phyloP scores from a whole-genome alignment of 1,284 basidiomycete species.

The Calocybe gambosa region DNA sequence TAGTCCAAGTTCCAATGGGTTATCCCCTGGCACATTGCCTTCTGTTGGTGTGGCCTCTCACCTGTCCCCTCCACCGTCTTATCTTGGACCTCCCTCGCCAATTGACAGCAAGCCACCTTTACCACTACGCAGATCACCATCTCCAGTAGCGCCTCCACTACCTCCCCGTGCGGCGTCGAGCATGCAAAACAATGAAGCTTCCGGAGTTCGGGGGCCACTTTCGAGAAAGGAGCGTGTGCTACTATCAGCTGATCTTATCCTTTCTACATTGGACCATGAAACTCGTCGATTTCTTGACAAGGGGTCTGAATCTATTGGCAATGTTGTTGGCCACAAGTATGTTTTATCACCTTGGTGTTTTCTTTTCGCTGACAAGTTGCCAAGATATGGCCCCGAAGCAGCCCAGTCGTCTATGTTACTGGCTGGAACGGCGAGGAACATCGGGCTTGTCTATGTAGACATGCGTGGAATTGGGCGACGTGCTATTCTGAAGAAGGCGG shows the following conservation, averaged over 20 bases:
- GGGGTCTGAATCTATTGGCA: constrained; percentile 49
- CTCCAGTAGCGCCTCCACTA: constrained; percentile 27
- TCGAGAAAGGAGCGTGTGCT: constrained; percentile 44
- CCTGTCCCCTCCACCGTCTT: constrained; percentile 19
- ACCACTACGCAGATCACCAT: constrained; percentile 30
- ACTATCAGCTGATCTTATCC: constrained; percentile 67
- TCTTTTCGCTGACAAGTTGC: constrained; percentile 8
- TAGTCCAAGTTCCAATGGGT: neutral
- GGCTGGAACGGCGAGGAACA: constrained; percentile 62
- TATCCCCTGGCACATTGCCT: constrained; percentile 16
- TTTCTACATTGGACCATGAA: constrained; percentile 66
- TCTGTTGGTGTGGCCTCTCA: constrained; percentile 8
- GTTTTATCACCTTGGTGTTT: constrained; percentile 12
- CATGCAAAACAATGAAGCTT: constrained; percentile 8
- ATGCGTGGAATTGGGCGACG: constrained; percentile 64
- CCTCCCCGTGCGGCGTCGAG: constrained; percentile 21
- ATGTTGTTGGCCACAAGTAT: constrained; percentile 58
- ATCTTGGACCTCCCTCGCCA: constrained; percentile 4
- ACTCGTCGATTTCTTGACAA: constrained; percentile 54
- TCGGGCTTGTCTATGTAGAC: constrained; percentile 74
- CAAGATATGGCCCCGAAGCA: constrained; percentile 60
- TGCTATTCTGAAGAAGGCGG: constrained; percentile 59
- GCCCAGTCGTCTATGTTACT: constrained; percentile 50
- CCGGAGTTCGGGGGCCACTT: constrained; percentile 23
- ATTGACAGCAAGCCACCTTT: constrained; percentile 27